Percentiles rank a stretch among this genome's conserved stretches.
These are phyloP conservation scores for Oxyria digyna DNA, from an alignment of 148 eudicot species.

Conservation along the genomic window DNA sequence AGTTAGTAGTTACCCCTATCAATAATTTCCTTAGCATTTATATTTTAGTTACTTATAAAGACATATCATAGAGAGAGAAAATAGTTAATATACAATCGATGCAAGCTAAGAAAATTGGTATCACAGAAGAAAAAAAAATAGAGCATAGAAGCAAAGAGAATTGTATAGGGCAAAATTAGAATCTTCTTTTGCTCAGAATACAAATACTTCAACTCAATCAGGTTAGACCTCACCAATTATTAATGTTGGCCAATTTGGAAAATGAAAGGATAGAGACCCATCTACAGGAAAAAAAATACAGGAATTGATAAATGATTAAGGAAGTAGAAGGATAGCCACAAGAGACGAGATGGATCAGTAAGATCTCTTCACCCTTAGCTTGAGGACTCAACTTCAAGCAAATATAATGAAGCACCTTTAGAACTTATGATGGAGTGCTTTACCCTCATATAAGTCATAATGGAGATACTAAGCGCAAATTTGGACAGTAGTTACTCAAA, in stretches of 20 bases:
- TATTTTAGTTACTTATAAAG: not conserved
- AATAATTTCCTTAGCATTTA: not conserved
- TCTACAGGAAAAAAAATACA: not conserved
- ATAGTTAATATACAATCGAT: not conserved
- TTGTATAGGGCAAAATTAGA: not conserved
- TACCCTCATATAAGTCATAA: too few species aligned
- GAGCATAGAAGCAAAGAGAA: not conserved
- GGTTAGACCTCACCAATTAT: not conserved
- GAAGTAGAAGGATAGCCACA: not conserved
- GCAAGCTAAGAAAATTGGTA: not conserved
- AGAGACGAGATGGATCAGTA: too few species aligned
- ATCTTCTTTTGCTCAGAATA: not conserved
- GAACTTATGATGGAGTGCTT: too few species aligned
- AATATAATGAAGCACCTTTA: too few species aligned
- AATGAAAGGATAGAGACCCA: not conserved
- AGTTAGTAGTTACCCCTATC: not conserved
- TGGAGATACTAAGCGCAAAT: too few species aligned
- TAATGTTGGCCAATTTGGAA: not conserved
- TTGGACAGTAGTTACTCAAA: too few species aligned
- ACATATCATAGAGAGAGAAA: not conserved
- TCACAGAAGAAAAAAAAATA: not conserved
- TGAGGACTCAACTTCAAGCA: too few species aligned
- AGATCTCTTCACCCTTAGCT: too few species aligned
- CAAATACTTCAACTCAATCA: not conserved
- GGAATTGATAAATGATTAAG: not conserved